Evolutionary conservation across 805 yeast genomes (phyloP).

Genomic region (Metschnikowia aberdeeniae): DNA sequence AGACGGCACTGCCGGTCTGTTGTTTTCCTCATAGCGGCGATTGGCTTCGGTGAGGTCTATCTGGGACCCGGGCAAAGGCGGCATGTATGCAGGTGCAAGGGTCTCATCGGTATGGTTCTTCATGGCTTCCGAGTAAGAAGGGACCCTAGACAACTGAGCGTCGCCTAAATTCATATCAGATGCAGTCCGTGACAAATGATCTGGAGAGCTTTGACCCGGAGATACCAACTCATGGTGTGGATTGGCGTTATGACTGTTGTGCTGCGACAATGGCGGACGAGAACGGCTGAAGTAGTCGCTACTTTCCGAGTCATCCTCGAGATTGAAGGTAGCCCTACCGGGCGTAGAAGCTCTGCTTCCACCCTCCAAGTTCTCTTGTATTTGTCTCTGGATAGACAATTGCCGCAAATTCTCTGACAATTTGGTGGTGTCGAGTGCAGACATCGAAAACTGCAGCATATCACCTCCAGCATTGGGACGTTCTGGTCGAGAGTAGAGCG

Average conservation of each 20-base stretch:
- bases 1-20: not conserved
- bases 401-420: constrained; percentile 51
- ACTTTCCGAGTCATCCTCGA: constrained; percentile 26
- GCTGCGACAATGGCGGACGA: constrained; percentile 9
- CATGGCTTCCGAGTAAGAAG: constrained; percentile 80
- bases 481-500: constrained; percentile 10
- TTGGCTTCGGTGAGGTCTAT: constrained; percentile 30
- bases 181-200: constrained; percentile 55
- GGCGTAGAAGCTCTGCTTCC: constrained; percentile 12
- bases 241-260: not conserved
- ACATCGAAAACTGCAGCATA: constrained; percentile 28
- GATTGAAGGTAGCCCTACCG: constrained; percentile 32
- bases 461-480: constrained; percentile 8
- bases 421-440: constrained; percentile 36
- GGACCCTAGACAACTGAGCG: constrained; percentile 53
- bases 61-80: constrained; percentile 43
- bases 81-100: constrained; percentile 70
- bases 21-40: constrained; percentile 25
- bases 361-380: constrained; percentile 26
- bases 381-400: constrained; percentile 47
- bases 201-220: constrained; percentile 52
- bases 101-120: constrained; percentile 47
- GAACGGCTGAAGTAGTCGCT: constrained; percentile 33
- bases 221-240: constrained; percentile 12
- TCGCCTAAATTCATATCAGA: constrained; percentile 39